Evolutionary conservation across 2,329 filamentous ascomycete species (phyloP).

Genomic region (Trichoderma brevicompactum): DNA sequence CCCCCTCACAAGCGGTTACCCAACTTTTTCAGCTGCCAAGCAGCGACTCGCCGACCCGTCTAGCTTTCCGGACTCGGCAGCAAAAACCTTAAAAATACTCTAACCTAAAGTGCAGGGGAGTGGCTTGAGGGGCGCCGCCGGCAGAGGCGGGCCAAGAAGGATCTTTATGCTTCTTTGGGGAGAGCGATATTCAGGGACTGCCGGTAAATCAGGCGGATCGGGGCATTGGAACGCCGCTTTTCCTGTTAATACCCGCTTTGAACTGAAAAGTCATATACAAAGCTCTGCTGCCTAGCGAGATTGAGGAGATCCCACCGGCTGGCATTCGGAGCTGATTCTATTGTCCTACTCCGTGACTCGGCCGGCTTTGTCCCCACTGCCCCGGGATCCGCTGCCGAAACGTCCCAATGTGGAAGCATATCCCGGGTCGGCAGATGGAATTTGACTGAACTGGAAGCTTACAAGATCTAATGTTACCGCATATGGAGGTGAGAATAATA

Average conservation of each 20-base stretch:
- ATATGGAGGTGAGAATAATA: neutral
- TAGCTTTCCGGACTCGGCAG: neutral
- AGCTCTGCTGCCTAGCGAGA: neutral
- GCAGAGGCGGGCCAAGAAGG: neutral
- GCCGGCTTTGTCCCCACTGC: neutral
- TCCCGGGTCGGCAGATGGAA: neutral
- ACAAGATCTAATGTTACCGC: neutral
- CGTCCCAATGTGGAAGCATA: constrained; percentile 20
- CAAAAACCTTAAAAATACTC: constrained; percentile 19
- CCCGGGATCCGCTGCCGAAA: constrained; percentile 5
- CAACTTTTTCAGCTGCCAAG: neutral
- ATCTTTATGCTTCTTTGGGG: neutral
- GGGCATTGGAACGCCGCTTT: neutral
- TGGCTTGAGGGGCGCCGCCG: constrained; percentile 9
- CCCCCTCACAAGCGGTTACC: neutral
- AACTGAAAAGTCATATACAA: neutral
- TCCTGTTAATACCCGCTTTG: neutral
- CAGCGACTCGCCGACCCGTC: constrained; percentile 4
- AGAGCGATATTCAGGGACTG: neutral
- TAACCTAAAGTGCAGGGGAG: neutral
- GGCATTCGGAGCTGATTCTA: neutral
- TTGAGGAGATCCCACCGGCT: neutral
- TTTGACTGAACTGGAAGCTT: neutral
- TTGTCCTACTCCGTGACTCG: neutral
- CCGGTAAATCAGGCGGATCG: neutral